phyloP scores from a whole-genome alignment of 345 rosid genomes.

The Eucalyptus cladocalyx region DNA sequence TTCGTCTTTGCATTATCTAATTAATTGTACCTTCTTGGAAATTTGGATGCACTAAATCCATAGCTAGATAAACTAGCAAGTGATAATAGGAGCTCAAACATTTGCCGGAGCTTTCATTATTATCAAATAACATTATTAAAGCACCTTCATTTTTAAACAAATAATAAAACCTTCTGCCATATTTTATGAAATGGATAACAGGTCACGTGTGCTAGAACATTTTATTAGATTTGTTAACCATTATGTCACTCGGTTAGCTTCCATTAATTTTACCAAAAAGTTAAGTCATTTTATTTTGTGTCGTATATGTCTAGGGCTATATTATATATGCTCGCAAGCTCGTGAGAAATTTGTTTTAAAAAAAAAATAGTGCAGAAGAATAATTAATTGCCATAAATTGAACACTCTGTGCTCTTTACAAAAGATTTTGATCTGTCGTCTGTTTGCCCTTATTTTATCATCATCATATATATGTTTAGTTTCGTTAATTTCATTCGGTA shows the following conservation, averaged over 20 bases:
- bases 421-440: neutral
- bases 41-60: neutral
- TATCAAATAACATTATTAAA: neutral
- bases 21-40: neutral
- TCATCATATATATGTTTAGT: neutral
- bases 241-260: neutral
- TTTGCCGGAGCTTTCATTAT: neutral
- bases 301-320: neutral
- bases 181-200: neutral
- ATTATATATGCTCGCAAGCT: neutral
- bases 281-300: neutral
- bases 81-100: neutral
- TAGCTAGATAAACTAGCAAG: neutral
- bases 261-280: neutral
- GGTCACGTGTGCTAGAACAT: neutral
- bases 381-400: neutral
- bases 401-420: neutral
- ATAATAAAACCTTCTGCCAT: neutral
- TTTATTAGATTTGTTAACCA: neutral
- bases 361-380: neutral
- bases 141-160: neutral
- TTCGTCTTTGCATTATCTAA: neutral
- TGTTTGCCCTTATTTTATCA: neutral
- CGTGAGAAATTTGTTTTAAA: accelerated
- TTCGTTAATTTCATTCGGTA: neutral